phyloP scores from a whole-genome alignment of 140 eudicot species.

The Anethum foeniculum region DNA sequence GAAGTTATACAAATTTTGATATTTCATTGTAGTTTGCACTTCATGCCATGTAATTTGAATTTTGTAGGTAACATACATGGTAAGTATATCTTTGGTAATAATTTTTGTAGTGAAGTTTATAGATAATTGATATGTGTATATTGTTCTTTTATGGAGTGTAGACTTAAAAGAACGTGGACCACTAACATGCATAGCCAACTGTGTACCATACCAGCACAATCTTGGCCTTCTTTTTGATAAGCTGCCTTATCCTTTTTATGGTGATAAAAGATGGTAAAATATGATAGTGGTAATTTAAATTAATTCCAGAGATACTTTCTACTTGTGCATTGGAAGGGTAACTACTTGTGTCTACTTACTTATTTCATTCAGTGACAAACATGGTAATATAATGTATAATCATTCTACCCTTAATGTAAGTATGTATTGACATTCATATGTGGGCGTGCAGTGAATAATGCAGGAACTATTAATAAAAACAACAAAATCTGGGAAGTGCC shows the following conservation, averaged over 20 bases:
- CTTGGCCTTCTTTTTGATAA: neutral
- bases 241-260: neutral
- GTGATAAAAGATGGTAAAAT: neutral
- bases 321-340: neutral
- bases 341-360: neutral
- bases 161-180: neutral
- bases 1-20: neutral
- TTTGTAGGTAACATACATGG: neutral
- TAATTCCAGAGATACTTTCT: neutral
- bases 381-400: neutral
- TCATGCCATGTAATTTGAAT: neutral
- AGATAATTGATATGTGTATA: neutral
- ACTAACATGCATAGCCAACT: neutral
- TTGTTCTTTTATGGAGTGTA: neutral
- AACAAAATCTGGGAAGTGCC: constrained; percentile 94
- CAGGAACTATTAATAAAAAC: constrained; percentile 91
- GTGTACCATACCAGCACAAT: neutral
- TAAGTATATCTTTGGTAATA: neutral
- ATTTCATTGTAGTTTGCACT: neutral
- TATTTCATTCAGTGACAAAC: neutral
- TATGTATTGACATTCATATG: constrained; percentile 5
- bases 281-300: neutral
- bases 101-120: neutral
- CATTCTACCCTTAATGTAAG: neutral
- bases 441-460: constrained; percentile 64